These are phyloP conservation scores for Catharanthus roseus DNA, from an alignment of 257 asterid species.

Conservation along the genomic window DNA sequence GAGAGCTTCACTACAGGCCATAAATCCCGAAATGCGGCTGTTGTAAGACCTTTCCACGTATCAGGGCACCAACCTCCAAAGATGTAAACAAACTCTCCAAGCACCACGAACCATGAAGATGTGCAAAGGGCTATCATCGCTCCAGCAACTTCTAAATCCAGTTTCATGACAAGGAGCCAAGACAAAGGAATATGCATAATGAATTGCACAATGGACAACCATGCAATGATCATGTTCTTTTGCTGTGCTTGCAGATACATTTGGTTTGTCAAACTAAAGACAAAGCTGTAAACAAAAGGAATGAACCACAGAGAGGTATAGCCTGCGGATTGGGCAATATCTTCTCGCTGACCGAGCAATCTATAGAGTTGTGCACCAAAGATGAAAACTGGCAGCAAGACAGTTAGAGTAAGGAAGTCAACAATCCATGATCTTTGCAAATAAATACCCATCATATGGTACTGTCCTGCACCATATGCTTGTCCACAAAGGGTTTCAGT, in stretches of 20 bases:
- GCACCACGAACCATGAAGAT: constrained; percentile 56
- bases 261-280: constrained; percentile 62
- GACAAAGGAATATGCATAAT: constrained; percentile 65
- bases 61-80: constrained; percentile 87
- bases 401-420: constrained; percentile 52
- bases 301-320: constrained; percentile 66
- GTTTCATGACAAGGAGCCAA: constrained; percentile 49
- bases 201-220: constrained; percentile 48
- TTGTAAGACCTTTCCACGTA: constrained; percentile 69
- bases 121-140: constrained; percentile 69
- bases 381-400: constrained; percentile 58
- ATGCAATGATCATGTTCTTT: constrained; percentile 69
- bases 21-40: constrained; percentile 62
- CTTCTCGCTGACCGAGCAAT: constrained; percentile 55
- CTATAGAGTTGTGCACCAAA: constrained; percentile 57
- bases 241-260: constrained; percentile 94
- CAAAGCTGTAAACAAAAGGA: constrained; percentile 36
- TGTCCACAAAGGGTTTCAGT: constrained; percentile 96
- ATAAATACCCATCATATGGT: constrained; percentile 93
- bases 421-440: constrained; percentile 92
- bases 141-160: constrained; percentile 58
- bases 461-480: constrained; percentile 84
- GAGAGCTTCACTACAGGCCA: constrained; percentile 84
- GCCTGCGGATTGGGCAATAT: constrained; percentile 59
- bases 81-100: constrained; percentile 64